Percentiles rank a stretch among this genome's conserved stretches.
Evolutionary conservation across 148 eudicot genomes (phyloP).

Genomic region (Dianthus caryophyllus): DNA sequence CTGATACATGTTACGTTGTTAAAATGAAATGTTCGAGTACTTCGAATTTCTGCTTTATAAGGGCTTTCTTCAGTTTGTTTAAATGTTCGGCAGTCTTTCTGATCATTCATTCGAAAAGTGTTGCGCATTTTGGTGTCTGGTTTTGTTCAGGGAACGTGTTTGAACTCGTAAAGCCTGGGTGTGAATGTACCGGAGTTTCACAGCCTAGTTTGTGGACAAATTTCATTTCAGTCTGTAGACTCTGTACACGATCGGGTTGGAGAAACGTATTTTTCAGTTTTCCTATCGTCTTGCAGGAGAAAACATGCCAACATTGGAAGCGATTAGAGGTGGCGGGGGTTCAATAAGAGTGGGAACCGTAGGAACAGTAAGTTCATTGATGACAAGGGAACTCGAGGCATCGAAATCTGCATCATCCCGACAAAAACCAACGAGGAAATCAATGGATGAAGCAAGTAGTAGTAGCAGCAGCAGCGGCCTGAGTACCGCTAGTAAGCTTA

Average conservation of each 20-base stretch:
- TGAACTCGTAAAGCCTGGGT: too few species aligned
- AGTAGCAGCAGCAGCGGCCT: conserved; percentile 23
- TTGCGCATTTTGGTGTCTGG: not conserved
- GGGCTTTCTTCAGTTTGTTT: not conserved
- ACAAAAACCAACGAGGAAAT: conserved; percentile 26
- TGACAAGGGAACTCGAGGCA: conserved; percentile 65
- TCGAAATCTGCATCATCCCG: conserved; percentile 28
- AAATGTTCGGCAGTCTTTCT: not conserved
- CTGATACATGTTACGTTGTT: too few species aligned
- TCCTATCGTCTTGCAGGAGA: not conserved
- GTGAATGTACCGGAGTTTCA: too few species aligned
- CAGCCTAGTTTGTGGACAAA: too few species aligned
- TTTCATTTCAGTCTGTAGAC: too few species aligned
- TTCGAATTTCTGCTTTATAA: not conserved
- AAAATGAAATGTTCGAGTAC: not conserved
- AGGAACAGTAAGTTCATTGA: conserved; percentile 68
- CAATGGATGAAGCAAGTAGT: conserved; percentile 51
- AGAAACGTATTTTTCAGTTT: not conserved
- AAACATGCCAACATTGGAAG: conserved; percentile 72
- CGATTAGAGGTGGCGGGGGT: conserved; percentile 77
- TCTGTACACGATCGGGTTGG: not conserved
- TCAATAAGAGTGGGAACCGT: conserved; percentile 77
- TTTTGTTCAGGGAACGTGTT: not conserved
- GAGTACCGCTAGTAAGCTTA: conserved; percentile 20
- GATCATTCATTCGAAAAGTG: not conserved